Conservation (phyloP, 108 stramenopile species). For the Nitzschia putrida region DNA sequence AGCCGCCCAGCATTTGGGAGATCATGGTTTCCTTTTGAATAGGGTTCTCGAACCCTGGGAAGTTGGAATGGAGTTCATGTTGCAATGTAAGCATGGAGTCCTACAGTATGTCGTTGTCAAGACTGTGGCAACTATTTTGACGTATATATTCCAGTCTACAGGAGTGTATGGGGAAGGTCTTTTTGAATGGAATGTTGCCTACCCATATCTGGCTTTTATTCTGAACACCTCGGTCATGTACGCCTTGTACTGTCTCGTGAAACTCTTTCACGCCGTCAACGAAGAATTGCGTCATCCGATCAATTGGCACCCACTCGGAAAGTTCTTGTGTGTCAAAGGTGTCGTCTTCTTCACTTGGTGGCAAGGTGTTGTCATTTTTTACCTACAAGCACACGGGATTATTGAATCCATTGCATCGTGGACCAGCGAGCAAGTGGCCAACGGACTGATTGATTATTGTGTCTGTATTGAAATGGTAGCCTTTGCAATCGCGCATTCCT, state of each 20-base stretch:
- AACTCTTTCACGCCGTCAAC: conserved; percentile 85
- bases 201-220: conserved; percentile 75
- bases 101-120: conserved; percentile 96
- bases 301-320: conserved; percentile 91
- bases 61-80: conserved; percentile 81
- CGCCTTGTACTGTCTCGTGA: conserved; percentile 92
- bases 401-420: conserved; percentile 79
- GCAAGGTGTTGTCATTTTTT: conserved; percentile 90
- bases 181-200: conserved; percentile 66
- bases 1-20: conserved; percentile 40
- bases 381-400: conserved; percentile 65
- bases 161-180: conserved; percentile 85
- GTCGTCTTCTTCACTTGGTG: conserved; percentile 98
- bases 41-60: conserved; percentile 67
- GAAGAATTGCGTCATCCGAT: conserved; percentile 77
- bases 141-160: conserved; percentile 62
- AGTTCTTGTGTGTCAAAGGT: conserved; percentile 94
- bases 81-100: conserved; percentile 88
- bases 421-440: conserved; percentile 88
- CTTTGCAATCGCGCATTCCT: conserved; percentile 89
- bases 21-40: conserved; percentile 56
- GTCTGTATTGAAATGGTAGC: conserved; percentile 94
- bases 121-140: conserved; percentile 68
- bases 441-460: conserved; percentile 91
- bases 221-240: conserved; percentile 86